Evolutionary conservation across 176 grass and related monocot species (phyloP), one percentile per base, ranked within the genome.

Genomic region (Zizania latifolia): DNA sequence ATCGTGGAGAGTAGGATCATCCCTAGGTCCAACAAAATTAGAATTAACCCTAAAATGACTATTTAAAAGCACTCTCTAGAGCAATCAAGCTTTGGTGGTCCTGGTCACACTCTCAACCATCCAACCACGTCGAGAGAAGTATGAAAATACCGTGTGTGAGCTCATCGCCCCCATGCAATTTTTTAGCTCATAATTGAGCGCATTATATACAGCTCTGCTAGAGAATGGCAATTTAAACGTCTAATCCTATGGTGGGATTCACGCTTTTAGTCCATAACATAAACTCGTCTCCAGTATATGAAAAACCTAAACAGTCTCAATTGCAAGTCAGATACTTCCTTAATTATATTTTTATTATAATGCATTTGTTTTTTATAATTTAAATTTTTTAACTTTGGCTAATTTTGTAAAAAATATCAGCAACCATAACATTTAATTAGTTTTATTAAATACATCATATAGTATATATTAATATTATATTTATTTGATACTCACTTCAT

Each of bases 121-220:
- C 31, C 78, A 43, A 86, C 37, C 35, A 56, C 8, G 22, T 8
- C 48, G 50, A 28, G 8, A 46, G 17, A 10, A 10, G 7, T 53
- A 6, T 17, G 19, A 64, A 82, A 65, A 66, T 45, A 65, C 45
- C 57, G 57, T 35, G 12, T 46, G 8, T 71, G 85, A 82, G 65
- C 29, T 82, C 65, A 77, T 62, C 57, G 21, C 35, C 27, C 27
- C 10, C 65, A 31, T 12, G 29, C 51, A 45, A 37, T 87, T 66
- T 82, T 72, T 87, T 78, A 66, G 37, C 66, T 14, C 58, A 87
- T 87, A 82, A 87, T 82, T 87, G 79, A 87, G 73, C 38, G 66
- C 79, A 82, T 72, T 81, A 56, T 55, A 56, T 55, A 36, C 0
- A 26, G 28, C 15, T 14, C 21, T 5, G 57, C 8, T 23, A 10